Base-by-base conservation (phyloP, 352 stramenopile genomes). In the Blastocystis sp. region DNA sequence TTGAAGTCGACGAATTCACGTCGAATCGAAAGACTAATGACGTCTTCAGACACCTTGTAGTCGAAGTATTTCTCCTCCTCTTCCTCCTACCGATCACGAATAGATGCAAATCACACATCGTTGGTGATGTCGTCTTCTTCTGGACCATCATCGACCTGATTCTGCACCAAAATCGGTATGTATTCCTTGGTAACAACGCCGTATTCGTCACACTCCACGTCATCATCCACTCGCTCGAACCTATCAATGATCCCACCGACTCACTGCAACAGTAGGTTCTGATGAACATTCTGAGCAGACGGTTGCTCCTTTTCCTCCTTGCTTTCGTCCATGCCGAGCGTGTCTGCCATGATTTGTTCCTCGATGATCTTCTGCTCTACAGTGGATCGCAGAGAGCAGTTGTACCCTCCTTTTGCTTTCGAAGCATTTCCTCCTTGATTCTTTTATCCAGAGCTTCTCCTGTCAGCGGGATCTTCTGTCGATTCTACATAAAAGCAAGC, bases 1-100 rank as follows among this genome's bases (percentile, higher is more conserved):
- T 81, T 81, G 39, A 81, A 47, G 47, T 81, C 70, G 47, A 81
- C 65, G 11, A 34, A 81, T n/a, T 62, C 70, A 39, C 47, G 70
- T 16, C 70, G 70, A 9, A 59, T 65, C 9, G 16, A n/a, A 11
- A 81, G 13, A 18, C 41, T 1, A 5, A 81, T 24, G 34, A 13
- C 16, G n/a, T 81, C 70, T 39, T 59, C 18, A 16, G 39, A 39
- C 11, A 47, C 65, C 30, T 24, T 63, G 43, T 81, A 81, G n/a
- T 63, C 65, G 70, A 16, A 81, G 70, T 81, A 81, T 20, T 81
- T n/a, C 54, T 65, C 16, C 54, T 30, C 39, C 13, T 54, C 26
- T 59, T 81, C 70, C 30, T 81, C 43, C 43, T 65, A 47, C 5
- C 8, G 37, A 16, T 63, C 18, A 64, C 20, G 18, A 18, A 0